Evolutionary conservation across 2,329 filamentous ascomycete species (phyloP).

Genomic region (Tolypocladium paradoxum): DNA sequence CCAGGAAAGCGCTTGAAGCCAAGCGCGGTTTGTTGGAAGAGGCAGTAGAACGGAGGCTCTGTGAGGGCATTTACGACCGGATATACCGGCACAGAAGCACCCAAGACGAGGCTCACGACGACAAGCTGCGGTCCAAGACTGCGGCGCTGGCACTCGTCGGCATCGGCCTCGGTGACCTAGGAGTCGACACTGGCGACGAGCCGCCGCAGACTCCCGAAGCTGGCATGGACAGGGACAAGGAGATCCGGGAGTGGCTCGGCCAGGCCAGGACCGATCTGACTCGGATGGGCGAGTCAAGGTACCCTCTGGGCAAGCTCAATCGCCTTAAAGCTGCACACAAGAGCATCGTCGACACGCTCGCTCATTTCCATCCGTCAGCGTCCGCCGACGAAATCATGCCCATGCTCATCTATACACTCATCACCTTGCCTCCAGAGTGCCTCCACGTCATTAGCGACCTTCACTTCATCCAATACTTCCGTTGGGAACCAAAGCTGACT

Average conservation of each 20-base stretch:
- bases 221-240: constrained; percentile 47
- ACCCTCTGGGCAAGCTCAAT: constrained; percentile 83
- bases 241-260: constrained; percentile 63
- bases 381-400: constrained; percentile 96
- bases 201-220: constrained; percentile 45
- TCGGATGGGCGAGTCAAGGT: constrained; percentile 77
- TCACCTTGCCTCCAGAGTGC: constrained; percentile 76
- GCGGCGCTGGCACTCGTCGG: constrained; percentile 84
- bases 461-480: constrained; percentile 88
- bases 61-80: constrained; percentile 73
- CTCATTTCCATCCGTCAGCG: constrained; percentile 61
- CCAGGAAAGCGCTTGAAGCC: constrained; percentile 64
- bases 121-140: constrained; percentile 88
- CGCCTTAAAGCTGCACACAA: constrained; percentile 84
- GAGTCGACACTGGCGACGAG: constrained; percentile 57
- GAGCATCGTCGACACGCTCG: constrained; percentile 79
- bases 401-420: constrained; percentile 90
- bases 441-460: constrained; percentile 89
- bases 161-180: constrained; percentile 77
- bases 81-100: constrained; percentile 89
- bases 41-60: constrained; percentile 76
- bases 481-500: constrained; percentile 74
- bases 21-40: constrained; percentile 76
- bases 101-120: constrained; percentile 88
- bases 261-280: constrained; percentile 58